Evolutionary conservation across 140 eudicot genomes (phyloP).

Genomic region (Erigeron philadelphicus): DNA sequence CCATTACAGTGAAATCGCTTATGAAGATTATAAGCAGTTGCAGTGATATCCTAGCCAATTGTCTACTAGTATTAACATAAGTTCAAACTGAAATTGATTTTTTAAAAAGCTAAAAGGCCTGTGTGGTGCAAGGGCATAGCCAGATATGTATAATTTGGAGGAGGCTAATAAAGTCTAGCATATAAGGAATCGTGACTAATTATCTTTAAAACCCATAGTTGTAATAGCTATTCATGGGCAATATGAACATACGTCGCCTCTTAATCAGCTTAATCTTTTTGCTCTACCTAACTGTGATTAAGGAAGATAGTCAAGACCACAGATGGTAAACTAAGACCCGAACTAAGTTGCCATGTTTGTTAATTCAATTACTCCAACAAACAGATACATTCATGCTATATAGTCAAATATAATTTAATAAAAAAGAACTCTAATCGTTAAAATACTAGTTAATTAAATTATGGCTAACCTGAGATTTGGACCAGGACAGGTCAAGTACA

Average conservation of each 20-base stretch:
- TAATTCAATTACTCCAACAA: conserved; percentile 11
- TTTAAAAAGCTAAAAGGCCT: not conserved
- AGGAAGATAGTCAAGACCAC: conserved; percentile 9
- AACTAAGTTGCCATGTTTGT: conserved; percentile 4
- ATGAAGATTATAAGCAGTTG: not conserved
- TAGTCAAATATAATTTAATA: not conserved
- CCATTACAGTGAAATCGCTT: not conserved
- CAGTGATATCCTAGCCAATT: not conserved
- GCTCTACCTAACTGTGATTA: conserved; percentile 16
- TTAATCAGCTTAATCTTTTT: conserved; percentile 17
- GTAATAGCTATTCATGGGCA: not conserved
- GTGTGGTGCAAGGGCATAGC: not conserved
- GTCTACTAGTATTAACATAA: not conserved
- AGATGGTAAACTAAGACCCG: not conserved
- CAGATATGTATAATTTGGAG: not conserved
- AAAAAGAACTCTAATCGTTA: not conserved
- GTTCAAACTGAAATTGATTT: not conserved
- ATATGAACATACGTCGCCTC: not conserved
- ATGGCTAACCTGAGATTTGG: conserved; percentile 85
- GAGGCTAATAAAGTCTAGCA: conserved; percentile 13
- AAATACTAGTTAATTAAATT: not conserved
- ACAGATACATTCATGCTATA: conserved; percentile 8
- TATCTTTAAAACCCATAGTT: not conserved
- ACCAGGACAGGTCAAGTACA: conserved; percentile 94
- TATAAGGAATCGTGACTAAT: conserved; percentile 9